Evolutionary conservation across 805 yeast genomes (phyloP), one percentile per base, ranked within the genome.

Genomic region (Zygosaccharomyces bailii): DNA sequence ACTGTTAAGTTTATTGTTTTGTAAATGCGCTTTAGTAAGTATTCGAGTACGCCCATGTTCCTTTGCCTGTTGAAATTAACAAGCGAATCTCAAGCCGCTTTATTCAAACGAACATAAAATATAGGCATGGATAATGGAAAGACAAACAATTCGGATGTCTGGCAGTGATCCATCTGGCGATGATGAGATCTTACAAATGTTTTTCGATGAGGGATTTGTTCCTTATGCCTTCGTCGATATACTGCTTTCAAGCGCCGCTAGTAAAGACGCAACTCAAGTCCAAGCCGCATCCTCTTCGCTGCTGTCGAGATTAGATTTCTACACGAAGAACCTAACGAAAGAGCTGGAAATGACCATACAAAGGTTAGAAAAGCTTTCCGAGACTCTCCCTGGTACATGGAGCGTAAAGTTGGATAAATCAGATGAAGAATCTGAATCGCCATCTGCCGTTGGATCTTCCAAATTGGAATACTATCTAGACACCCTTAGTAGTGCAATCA

Each of bases 201-300:
- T 84, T 67, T 80, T 82, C 49, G 86, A 83, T 50, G 76, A 74
- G 16, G 78, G 75, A 19, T 84, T 83, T 56, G 78, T 75, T 13
- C 84, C 88, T 1, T 75, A 78, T 43, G 78, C 77, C 32, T 84
- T 76, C 54, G 72, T 84, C 14, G 86, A 84, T 57, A 80, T 84
- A 2, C 63, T 84, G 11, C 72, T 79, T 48, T 68, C 75, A 37
- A 63, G 73, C 14, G 67, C 73, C 2, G 49, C 70, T 31, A 37
- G 43, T 9, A 43, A 45, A 19, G 57, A 55, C 19, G 53, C 75
- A 21, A 63, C 68, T 29, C 61, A 69, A 20, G 60, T 80, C 13
- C 78, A 76, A 48, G 67, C 69, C 21, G 69, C 72, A 39, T 72
- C 82, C 16, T 69, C 79, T 9, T 62, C 75, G 10, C 66, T 84